Conservation (phyloP, 2,329 filamentous ascomycete genomes). For the Sarocladium oryzae region DNA sequence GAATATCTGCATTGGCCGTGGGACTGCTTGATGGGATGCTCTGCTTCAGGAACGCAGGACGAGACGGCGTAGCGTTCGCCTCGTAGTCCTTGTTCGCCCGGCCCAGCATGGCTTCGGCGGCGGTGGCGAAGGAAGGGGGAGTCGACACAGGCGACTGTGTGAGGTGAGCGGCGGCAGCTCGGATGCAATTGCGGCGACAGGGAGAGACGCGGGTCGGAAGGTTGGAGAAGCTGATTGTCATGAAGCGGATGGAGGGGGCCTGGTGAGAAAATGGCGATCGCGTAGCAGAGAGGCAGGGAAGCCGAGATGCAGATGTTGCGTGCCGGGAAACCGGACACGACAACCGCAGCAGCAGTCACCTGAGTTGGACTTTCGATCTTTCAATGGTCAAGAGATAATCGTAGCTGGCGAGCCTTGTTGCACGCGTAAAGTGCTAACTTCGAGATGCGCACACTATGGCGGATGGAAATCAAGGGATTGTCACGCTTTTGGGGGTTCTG, state of each 20-base stretch:
- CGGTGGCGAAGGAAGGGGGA: conserved; percentile 5
- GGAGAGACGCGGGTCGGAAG: conserved; percentile 6
- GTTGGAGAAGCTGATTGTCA: background rate
- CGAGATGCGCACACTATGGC: background rate
- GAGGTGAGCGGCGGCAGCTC: background rate
- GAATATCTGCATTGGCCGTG: conserved; percentile 39
- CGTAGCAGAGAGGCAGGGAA: background rate
- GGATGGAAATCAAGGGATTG: background rate
- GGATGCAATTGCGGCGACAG: conserved; percentile 1
- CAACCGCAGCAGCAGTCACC: background rate
- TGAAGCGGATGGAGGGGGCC: background rate
- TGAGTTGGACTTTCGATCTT: background rate
- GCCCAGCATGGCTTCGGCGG: conserved; percentile 27
- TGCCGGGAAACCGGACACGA: background rate
- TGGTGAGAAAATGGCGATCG: background rate
- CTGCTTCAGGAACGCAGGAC: conserved; percentile 38
- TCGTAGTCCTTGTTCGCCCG: conserved; percentile 31
- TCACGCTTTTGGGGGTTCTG: background rate
- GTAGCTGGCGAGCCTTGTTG: background rate
- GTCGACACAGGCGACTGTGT: background rate
- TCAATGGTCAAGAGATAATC: background rate
- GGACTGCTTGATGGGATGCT: conserved; percentile 54
- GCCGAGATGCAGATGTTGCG: background rate
- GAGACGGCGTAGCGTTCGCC: conserved; percentile 26
- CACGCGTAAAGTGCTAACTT: background rate